phyloP scores from a whole-genome alignment of 169 alveolate species.

The Plasmodium vivax region DNA sequence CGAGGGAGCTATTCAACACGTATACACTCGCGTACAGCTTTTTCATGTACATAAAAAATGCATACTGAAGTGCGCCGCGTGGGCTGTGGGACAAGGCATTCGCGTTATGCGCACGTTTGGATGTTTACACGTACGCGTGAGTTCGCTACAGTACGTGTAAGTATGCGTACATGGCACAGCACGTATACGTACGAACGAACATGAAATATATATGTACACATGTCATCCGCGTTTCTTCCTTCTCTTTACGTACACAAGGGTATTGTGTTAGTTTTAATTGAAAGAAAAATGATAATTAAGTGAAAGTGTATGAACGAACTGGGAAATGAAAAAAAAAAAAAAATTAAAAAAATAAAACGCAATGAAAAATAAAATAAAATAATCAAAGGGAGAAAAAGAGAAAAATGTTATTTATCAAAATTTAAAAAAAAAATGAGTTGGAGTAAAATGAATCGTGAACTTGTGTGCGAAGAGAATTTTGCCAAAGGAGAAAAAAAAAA shows the following conservation, averaged over 20 bases:
- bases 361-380: neutral
- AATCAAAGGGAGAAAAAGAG: slow-evolving; percentile 25
- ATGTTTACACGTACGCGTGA: neutral
- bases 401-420: slow-evolving; percentile 9
- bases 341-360: neutral
- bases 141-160: neutral
- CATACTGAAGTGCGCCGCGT: neutral
- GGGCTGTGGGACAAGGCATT: neutral
- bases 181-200: neutral
- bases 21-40: neutral
- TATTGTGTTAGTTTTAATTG: neutral
- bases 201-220: neutral
- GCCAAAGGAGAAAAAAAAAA: neutral
- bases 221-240: neutral
- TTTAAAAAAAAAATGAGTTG: slow-evolving; percentile 17
- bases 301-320: neutral
- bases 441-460: slow-evolving; percentile 5
- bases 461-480: slow-evolving; percentile 28
- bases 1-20: neutral
- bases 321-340: neutral
- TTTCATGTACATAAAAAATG: neutral
- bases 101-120: neutral
- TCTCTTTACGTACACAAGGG: slow-evolving; percentile 1
- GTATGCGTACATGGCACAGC: neutral
- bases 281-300: neutral